phyloP scores from a whole-genome alignment of 805 yeast genomes.

The Vanderwaltozyma yarrowii region DNA sequence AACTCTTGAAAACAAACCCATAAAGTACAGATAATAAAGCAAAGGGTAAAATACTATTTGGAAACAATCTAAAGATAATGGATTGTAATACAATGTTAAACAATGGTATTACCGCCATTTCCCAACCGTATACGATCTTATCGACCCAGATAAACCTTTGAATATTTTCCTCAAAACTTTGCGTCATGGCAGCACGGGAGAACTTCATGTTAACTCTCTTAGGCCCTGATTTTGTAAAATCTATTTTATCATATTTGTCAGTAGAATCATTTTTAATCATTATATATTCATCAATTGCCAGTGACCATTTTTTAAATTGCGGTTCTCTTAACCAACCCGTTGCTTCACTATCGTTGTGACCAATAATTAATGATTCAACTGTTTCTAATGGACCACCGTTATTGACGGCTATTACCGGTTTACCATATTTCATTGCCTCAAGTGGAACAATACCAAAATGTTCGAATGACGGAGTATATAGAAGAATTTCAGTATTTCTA shows the following conservation, averaged over 20 bases:
- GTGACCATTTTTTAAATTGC: conserved; percentile 44
- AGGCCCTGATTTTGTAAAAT: conserved; percentile 24
- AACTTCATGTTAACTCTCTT: conserved; percentile 25
- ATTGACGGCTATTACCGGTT: conserved; percentile 77
- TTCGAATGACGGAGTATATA: conserved; percentile 86
- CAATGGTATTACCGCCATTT: conserved; percentile 8
- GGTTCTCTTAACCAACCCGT: conserved; percentile 57
- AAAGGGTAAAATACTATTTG: conserved; percentile 10
- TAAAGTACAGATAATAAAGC: conserved; percentile 7
- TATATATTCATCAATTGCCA: conserved; percentile 35
- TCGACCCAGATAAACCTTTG: conserved; percentile 20
- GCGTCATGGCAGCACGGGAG: conserved; percentile 33
- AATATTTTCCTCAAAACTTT: conserved; percentile 29
- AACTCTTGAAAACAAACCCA: neutral
- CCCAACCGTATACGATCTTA: conserved; percentile 25
- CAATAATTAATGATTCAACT: conserved; percentile 24
- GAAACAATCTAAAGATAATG: conserved; percentile 4
- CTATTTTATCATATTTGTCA: conserved; percentile 3
- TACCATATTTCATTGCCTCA: conserved; percentile 80
- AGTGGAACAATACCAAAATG: conserved; percentile 98
- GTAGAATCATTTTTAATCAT: conserved; percentile 14
- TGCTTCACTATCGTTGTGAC: conserved; percentile 29
- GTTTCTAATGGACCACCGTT: conserved; percentile 94
- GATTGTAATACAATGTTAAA: conserved; percentile 11
- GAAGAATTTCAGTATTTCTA: conserved; percentile 43